Evolutionary conservation across 495 filamentous ascomycete species (phyloP).

Genomic region (Aspergillus avenaceus): DNA sequence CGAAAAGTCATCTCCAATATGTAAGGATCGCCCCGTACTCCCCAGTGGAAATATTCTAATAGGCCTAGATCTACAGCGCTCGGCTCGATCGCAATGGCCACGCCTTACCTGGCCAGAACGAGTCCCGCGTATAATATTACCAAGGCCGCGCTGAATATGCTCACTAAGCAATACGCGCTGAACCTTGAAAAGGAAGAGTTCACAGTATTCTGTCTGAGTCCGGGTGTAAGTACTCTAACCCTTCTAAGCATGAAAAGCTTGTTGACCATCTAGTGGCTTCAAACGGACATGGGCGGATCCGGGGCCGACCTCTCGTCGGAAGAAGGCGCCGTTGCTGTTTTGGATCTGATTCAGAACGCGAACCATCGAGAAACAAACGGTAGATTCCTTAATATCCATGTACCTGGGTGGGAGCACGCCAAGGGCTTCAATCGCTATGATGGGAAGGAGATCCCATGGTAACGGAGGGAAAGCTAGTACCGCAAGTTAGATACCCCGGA

Average conservation of each 20-base stretch:
- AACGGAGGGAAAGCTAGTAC: too few relatives aligned
- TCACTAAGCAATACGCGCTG: slow-evolving; percentile 32
- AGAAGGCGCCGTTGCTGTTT: slow-evolving; percentile 37
- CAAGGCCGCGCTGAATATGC: slow-evolving; percentile 39
- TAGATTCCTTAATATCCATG: slow-evolving; percentile 9
- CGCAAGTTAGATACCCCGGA: too few relatives aligned
- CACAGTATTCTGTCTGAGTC: slow-evolving; percentile 32
- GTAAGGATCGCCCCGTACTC: slow-evolving; percentile 10
- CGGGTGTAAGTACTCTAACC: slow-evolving; percentile 29
- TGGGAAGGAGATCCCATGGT: slow-evolving; percentile 10
- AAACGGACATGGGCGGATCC: slow-evolving; percentile 42
- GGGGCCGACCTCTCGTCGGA: slow-evolving; percentile 42
- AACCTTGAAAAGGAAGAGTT: slow-evolving; percentile 26
- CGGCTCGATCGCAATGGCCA: slow-evolving; percentile 24
- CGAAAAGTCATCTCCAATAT: slow-evolving; percentile 40
- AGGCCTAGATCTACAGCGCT: slow-evolving; percentile 24
- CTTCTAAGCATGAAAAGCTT: too few relatives aligned
- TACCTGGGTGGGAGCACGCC: slow-evolving; percentile 8
- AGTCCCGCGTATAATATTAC: slow-evolving; percentile 37
- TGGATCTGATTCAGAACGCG: slow-evolving; percentile 32
- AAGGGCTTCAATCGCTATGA: slow-evolving; percentile 8
- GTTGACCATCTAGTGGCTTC: slow-evolving; percentile 39
- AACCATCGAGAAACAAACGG: not conserved
- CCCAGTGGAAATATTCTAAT: not conserved
- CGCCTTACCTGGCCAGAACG: slow-evolving; percentile 10